Evolutionary conservation across 495 filamentous ascomycete genomes (phyloP).

Genomic region (Aspergillus mulundensis): DNA sequence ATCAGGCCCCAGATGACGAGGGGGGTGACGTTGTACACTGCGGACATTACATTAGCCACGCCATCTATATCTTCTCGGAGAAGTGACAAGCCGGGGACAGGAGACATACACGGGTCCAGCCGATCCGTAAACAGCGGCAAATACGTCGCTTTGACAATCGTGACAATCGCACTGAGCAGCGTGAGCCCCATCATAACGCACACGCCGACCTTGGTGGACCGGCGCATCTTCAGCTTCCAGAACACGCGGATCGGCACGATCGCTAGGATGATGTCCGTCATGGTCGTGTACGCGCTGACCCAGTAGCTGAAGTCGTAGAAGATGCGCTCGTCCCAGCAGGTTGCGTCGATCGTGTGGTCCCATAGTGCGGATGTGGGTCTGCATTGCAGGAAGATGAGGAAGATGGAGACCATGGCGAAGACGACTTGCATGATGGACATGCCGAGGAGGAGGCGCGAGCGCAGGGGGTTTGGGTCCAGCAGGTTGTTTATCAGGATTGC

Average conservation of each 20-base stretch:
- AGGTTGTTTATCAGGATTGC: slow-evolving; percentile 22
- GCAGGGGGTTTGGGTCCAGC: slow-evolving; percentile 20
- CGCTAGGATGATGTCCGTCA: slow-evolving; percentile 27
- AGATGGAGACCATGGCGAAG: slow-evolving; percentile 20
- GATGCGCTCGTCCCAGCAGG: slow-evolving; percentile 18
- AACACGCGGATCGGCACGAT: slow-evolving; percentile 22
- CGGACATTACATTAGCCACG: too few relatives aligned
- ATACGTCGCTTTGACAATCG: too few relatives aligned
- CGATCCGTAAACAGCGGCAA: too few relatives aligned
- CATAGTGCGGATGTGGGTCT: slow-evolving; percentile 17
- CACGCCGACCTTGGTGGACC: slow-evolving; percentile 18
- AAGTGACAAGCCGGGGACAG: too few relatives aligned
- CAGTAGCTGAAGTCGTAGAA: slow-evolving; percentile 21
- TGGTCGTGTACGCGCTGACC: slow-evolving; percentile 24
- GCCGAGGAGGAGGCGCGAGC: slow-evolving; percentile 15
- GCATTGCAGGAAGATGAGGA: slow-evolving; percentile 26
- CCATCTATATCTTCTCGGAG: too few relatives aligned
- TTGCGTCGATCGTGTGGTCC: slow-evolving; percentile 12
- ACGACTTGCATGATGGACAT: slow-evolving; percentile 22
- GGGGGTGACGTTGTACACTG: too few relatives aligned
- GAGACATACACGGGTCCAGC: too few relatives aligned
- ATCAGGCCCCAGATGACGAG: too few relatives aligned
- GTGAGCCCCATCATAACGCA: slow-evolving; percentile 28
- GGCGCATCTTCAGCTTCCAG: slow-evolving; percentile 25
- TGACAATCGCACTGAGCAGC: slow-evolving; percentile 19